Percentiles rank a stretch among this genome's conserved stretches.
These are phyloP conservation scores for Cynara cardunculus DNA, from an alignment of 129 eudicot genomes.

Conservation along the genomic window DNA sequence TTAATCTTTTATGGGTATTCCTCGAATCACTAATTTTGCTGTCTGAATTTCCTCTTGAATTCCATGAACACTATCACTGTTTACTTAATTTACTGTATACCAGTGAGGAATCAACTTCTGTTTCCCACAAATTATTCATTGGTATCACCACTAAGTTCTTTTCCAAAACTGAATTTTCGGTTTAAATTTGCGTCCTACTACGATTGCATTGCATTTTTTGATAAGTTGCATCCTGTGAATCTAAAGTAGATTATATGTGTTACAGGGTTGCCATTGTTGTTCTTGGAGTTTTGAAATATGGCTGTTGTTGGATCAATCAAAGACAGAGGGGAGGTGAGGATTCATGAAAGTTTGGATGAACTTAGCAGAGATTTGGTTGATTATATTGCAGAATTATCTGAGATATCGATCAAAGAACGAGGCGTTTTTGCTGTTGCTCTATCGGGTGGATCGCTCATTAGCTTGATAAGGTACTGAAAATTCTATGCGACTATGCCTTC, in stretches of 20 bases:
- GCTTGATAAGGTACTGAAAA: constrained; percentile 46
- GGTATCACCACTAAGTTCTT: background rate
- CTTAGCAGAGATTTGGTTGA: constrained; percentile 61
- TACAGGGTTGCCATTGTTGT: background rate
- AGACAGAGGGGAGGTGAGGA: constrained; percentile 51
- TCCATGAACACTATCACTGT: background rate
- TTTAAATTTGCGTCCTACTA: background rate
- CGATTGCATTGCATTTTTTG: background rate
- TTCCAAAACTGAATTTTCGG: background rate
- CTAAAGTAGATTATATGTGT: background rate
- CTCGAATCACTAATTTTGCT: background rate
- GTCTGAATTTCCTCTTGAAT: constrained; percentile 11
- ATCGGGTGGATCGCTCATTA: constrained; percentile 77
- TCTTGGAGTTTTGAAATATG: constrained; percentile 34
- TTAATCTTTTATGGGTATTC: background rate
- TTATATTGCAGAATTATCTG: constrained; percentile 62
- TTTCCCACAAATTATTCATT: no score
- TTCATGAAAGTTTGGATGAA: constrained; percentile 57
- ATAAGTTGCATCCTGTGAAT: background rate
- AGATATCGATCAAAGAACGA: constrained; percentile 52
- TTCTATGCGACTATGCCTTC: background rate
- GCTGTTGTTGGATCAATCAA: constrained; percentile 28
- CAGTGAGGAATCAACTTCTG: no score
- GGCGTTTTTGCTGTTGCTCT: constrained; percentile 70
- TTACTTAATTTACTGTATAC: background rate